Conservation (phyloP, 2,329 filamentous ascomycete species). For the Cladophialophora bantiana region DNA sequence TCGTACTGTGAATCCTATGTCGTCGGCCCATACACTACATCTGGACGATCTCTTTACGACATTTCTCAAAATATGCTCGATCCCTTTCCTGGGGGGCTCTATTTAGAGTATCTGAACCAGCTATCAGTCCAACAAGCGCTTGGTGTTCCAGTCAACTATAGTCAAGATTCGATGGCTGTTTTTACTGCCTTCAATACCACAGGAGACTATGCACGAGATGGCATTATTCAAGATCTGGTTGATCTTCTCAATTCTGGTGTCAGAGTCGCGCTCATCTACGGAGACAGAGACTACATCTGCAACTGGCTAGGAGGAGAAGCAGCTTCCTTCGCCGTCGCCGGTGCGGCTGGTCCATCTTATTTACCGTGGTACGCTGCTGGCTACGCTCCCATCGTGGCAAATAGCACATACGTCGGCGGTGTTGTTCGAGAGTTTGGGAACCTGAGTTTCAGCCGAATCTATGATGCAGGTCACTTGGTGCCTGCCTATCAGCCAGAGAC, state of each 20-base stretch:
- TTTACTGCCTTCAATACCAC: slow-evolving; percentile 41
- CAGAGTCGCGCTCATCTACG: slow-evolving; percentile 56
- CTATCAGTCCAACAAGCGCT: slow-evolving; percentile 62
- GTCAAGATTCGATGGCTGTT: slow-evolving; percentile 45
- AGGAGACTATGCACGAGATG: slow-evolving; percentile 42
- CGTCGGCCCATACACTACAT: slow-evolving; percentile 49
- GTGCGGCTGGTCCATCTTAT: slow-evolving; percentile 38
- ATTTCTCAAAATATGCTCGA: slow-evolving; percentile 63
- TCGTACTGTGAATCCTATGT: slow-evolving; percentile 47
- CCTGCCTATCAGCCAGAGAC: slow-evolving; percentile 62
- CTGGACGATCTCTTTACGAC: slow-evolving; percentile 59
- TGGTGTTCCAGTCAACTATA: slow-evolving; percentile 58
- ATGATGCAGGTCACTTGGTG: slow-evolving; percentile 61
- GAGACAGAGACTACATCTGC: slow-evolving; percentile 44
- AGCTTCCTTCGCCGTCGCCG: slow-evolving; percentile 54
- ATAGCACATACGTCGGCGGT: slow-evolving; percentile 58
- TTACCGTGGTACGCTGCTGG: slow-evolving; percentile 48
- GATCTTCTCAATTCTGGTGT: slow-evolving; percentile 48
- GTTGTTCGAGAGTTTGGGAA: slow-evolving; percentile 48
- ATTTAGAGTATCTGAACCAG: slow-evolving; percentile 65
- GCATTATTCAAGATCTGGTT: slow-evolving; percentile 42
- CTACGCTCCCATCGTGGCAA: slow-evolving; percentile 58
- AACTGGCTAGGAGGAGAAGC: slow-evolving; percentile 57
- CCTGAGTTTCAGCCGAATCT: slow-evolving; percentile 59
- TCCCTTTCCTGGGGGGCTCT: slow-evolving; percentile 65